These are phyloP conservation scores for Podaxis pistillaris DNA, from an alignment of 768 basidiomycete genomes.

Conservation along the genomic window DNA sequence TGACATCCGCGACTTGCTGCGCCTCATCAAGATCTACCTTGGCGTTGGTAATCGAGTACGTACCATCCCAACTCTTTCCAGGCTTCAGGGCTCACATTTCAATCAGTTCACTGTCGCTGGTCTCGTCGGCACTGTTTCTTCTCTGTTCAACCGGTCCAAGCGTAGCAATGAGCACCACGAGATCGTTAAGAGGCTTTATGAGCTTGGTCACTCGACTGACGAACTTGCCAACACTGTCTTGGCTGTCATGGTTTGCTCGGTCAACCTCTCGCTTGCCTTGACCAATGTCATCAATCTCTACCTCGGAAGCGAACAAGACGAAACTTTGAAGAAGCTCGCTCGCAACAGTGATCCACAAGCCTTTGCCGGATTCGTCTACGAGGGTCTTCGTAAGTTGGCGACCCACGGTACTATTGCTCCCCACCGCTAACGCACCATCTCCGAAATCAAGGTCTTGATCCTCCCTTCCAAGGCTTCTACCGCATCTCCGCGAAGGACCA, in stretches of 20 bases:
- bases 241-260: constrained; percentile 66
- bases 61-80: neutral
- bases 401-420: neutral
- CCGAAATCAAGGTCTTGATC: constrained; percentile 56
- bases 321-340: constrained; percentile 34
- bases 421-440: constrained; percentile 6
- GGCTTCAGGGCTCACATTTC: neutral
- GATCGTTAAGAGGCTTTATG: constrained; percentile 56
- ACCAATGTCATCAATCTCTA: constrained; percentile 68
- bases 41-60: constrained; percentile 42
- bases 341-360: constrained; percentile 30
- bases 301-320: constrained; percentile 47
- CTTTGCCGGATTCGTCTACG: constrained; percentile 59
- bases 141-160: constrained; percentile 45
- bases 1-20: constrained; percentile 52
- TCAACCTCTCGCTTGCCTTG: constrained; percentile 68
- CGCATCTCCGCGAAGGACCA: constrained; percentile 53
- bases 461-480: constrained; percentile 68
- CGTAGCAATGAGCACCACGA: constrained; percentile 44
- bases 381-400: constrained; percentile 61
- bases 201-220: constrained; percentile 54
- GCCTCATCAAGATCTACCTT: constrained; percentile 54
- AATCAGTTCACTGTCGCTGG: constrained; percentile 33
- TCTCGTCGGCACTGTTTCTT: constrained; percentile 44
- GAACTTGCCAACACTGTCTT: constrained; percentile 68